Evolutionary conservation across 2,329 filamentous ascomycete genomes (phyloP), one percentile per base, ranked within the genome.

Genomic region (Colletotrichum agaves): DNA sequence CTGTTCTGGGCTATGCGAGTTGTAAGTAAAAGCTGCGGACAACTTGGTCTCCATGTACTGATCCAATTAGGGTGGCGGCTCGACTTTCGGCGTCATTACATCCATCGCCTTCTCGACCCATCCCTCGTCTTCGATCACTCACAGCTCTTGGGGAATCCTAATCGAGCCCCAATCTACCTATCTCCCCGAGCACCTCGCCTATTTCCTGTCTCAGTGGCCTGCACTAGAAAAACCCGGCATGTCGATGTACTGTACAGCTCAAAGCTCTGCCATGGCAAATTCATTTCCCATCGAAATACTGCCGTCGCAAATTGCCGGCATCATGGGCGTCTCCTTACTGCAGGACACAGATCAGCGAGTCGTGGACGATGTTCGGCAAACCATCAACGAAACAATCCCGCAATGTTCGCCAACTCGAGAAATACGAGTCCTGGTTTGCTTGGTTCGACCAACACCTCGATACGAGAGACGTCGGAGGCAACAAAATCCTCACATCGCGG

Each of bases 1-100:
- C 75, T 91, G 0, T 91, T 89, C 74, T 91, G 88, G 89, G 89
- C 89, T 0, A 79, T 90, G 69, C 78, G 85, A 65, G 88, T 88
- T 8, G 70, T 87, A 76, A 75, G 82, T 79, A 15, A 35, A 41
- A 3, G 12, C 4, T 4, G 19, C n/a, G 11, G 1, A 6, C n/a
- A 50, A 50, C 47, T 0, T n/a, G 47, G 12, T 1, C n/a, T 31
- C 6, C 15, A n/a, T 41, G 15, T 23, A 15, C 56, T 69, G 44
- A 57, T 6, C 0, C 2, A 2, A n/a, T 1, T 43, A 85, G 84
- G 87, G 87, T 5, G 87, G 87, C 3, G 87, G 86, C 2, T 85
- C 84, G 19, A 90, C 87, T 0, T 91, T 88, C 72, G 88, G 86
- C 0, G 80, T 91, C 2, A 81, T 90, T 21, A 84, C 83, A 1